Conservation (phyloP, 2,329 filamentous ascomycete genomes). For the Calonectria pseudoreteaudii region DNA sequence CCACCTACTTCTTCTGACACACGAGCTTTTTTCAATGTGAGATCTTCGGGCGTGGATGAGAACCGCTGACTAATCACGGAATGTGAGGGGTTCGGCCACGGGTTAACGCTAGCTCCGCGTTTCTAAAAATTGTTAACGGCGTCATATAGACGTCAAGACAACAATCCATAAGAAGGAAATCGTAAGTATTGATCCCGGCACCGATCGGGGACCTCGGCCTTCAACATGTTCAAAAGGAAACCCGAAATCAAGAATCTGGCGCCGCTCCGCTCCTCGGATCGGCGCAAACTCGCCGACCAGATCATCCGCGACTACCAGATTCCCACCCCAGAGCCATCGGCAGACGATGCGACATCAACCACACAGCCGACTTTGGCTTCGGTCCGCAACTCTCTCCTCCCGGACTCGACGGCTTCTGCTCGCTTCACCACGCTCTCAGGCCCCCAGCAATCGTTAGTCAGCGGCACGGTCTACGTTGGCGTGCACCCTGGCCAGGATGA, state of each 20-base stretch:
- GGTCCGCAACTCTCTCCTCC: conserved; percentile 37
- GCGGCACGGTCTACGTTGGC: conserved; percentile 35
- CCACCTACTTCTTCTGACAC: background rate
- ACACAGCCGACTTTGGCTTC: conserved; percentile 25
- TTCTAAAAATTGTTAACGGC: background rate
- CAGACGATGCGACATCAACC: conserved; percentile 30
- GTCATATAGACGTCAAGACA: background rate
- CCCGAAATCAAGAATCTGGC: conserved; percentile 39
- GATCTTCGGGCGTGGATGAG: background rate
- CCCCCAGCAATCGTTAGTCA: conserved; percentile 17
- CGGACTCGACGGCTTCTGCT: conserved; percentile 37
- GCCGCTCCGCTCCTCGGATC: conserved; percentile 38
- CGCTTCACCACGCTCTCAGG: conserved; percentile 36
- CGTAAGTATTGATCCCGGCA: background rate
- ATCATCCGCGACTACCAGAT: conserved; percentile 40
- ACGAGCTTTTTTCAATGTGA: background rate
- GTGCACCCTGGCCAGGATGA: conserved; percentile 33
- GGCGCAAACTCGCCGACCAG: conserved; percentile 38
- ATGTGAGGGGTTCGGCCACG: background rate
- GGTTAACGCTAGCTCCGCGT: background rate
- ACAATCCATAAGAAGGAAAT: background rate
- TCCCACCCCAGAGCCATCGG: conserved; percentile 21
- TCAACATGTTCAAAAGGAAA: conserved; percentile 37
- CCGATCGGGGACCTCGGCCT: background rate
- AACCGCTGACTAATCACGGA: background rate